phyloP scores from a whole-genome alignment of 2,329 filamentous ascomycete species.

The Monosporascus sp. region DNA sequence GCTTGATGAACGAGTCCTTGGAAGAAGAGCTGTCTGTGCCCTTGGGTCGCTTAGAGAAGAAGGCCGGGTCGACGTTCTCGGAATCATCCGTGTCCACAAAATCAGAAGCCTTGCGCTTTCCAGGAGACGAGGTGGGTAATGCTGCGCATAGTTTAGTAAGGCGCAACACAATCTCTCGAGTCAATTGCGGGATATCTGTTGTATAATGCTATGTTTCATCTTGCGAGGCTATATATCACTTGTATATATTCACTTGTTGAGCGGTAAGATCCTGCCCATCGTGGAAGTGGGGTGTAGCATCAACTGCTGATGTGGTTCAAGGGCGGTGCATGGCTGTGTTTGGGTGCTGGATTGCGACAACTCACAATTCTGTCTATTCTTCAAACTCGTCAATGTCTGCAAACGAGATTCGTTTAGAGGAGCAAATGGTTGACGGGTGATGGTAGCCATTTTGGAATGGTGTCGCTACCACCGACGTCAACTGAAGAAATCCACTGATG shows the following conservation, averaged over 20 bases:
- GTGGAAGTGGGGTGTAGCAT: not conserved
- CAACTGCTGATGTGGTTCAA: not conserved
- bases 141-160: slow-evolving; percentile 32
- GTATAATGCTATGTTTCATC: not conserved
- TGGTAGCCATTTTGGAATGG: slow-evolving; percentile 45
- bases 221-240: not conserved
- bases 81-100: slow-evolving; percentile 45
- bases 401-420: slow-evolving; percentile 65
- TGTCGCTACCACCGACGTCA: slow-evolving; percentile 7
- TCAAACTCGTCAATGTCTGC: slow-evolving; percentile 66
- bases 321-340: not conserved
- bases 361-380: slow-evolving; percentile 73
- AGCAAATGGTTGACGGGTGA: slow-evolving; percentile 68
- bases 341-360: slow-evolving; percentile 12
- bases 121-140: slow-evolving; percentile 32
- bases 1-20: slow-evolving; percentile 44
- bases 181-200: not conserved
- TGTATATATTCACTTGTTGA: not conserved
- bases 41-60: slow-evolving; percentile 57
- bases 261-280: not conserved
- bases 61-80: slow-evolving; percentile 57
- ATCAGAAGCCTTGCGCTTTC: slow-evolving; percentile 55
- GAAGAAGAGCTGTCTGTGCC: slow-evolving; percentile 34
- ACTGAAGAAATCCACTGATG: slow-evolving; percentile 5
- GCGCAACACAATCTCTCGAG: not conserved